These are phyloP conservation scores for Saccharomyces uvarum DNA, from an alignment of 1,139 yeast species.

Conservation along the genomic window DNA sequence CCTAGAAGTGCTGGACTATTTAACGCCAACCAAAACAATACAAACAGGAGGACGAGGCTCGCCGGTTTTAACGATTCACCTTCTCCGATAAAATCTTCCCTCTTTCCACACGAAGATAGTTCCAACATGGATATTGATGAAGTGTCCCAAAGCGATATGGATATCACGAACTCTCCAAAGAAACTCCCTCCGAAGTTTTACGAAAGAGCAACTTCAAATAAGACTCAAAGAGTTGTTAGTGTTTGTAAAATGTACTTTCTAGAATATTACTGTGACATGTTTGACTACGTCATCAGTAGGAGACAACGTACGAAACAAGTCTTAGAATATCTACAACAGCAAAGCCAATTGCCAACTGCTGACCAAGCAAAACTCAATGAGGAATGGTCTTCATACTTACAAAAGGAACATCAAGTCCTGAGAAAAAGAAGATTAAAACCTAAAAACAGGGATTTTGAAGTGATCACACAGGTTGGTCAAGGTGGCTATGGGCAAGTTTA, in stretches of 20 bases:
- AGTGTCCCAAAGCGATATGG: conserved; percentile 17
- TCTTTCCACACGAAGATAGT: not conserved
- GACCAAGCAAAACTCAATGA: conserved; percentile 38
- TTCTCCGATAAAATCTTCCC: not conserved
- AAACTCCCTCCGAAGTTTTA: conserved; percentile 46
- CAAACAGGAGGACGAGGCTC: not conserved
- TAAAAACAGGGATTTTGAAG: conserved; percentile 88
- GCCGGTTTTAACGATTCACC: not conserved
- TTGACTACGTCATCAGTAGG: conserved; percentile 84
- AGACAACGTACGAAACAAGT: conserved; percentile 71
- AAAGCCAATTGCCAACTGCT: conserved; percentile 35
- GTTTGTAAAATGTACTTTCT: conserved; percentile 75
- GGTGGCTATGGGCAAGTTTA: conserved; percentile 99
- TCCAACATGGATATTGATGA: conserved; percentile 32
- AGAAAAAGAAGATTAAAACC: conserved; percentile 88
- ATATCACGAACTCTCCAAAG: conserved; percentile 31
- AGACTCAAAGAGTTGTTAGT: conserved; percentile 78
- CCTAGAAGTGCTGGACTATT: not conserved
- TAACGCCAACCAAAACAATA: not conserved
- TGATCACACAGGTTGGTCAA: conserved; percentile 96
- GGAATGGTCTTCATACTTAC: conserved; percentile 76
- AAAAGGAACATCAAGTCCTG: conserved; percentile 76
- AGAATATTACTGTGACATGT: conserved; percentile 93
- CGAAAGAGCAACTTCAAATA: conserved; percentile 58
- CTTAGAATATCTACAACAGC: conserved; percentile 43